Evolutionary conservation across 441 rosid genomes (phyloP).

Genomic region (Gossypium schwendimanii): DNA sequence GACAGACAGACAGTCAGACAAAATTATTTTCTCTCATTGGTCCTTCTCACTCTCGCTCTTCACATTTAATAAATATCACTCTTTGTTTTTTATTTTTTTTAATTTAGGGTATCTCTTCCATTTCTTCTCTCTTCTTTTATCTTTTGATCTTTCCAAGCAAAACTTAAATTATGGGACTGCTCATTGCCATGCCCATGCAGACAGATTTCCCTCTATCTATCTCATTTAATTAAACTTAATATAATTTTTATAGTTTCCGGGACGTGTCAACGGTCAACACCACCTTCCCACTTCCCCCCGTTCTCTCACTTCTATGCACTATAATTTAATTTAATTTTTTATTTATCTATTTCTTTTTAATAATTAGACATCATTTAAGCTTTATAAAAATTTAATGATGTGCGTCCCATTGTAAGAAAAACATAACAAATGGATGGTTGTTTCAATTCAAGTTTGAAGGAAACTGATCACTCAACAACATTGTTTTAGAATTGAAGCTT

Average conservation of each 20-base stretch:
- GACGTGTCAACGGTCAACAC: too few species aligned
- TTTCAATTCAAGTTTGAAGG: not conserved
- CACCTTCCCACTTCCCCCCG: constrained; percentile 15
- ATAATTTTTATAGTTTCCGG: too few species aligned
- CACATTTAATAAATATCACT: not conserved
- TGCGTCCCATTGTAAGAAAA: not conserved
- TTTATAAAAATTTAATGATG: not conserved
- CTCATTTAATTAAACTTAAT: too few species aligned
- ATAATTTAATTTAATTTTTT: not conserved
- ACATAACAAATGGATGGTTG: not conserved
- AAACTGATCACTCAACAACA: not conserved
- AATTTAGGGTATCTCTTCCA: too few species aligned
- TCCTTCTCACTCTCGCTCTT: not conserved
- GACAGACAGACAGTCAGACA: not conserved
- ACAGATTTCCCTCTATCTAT: too few species aligned
- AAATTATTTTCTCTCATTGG: not conserved
- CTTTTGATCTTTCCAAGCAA: not conserved
- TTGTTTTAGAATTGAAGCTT: not conserved
- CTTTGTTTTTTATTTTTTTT: not conserved
- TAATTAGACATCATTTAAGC: not conserved
- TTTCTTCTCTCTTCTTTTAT: not conserved
- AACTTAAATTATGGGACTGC: too few species aligned
- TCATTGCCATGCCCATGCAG: too few species aligned
- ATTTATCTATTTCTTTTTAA: not conserved
- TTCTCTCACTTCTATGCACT: not conserved